Evolutionary conservation across 2,329 filamentous ascomycete species (phyloP).

Genomic region (Talaromyces sp.): DNA sequence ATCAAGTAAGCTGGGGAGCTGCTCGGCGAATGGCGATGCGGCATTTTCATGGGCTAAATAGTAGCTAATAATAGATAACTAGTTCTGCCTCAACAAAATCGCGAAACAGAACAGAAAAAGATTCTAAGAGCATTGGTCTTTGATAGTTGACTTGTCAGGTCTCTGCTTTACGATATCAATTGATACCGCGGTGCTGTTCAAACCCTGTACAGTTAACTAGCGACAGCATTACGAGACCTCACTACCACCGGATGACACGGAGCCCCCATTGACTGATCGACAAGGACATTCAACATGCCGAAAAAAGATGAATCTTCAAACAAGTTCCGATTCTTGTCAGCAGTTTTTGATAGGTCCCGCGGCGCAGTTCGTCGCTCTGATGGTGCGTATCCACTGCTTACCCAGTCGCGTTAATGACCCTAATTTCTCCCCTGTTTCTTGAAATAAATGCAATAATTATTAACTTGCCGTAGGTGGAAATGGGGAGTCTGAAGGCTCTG

Average conservation of each 20-base stretch:
- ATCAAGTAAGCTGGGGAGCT: background rate
- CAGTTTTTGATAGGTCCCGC: background rate
- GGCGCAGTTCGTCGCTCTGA: background rate
- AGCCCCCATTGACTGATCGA: background rate
- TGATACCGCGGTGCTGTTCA: background rate
- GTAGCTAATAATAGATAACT: background rate
- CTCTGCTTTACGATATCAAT: background rate
- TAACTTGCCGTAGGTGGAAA: background rate
- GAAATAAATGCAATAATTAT: background rate
- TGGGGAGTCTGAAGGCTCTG: background rate
- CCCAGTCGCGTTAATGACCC: background rate
- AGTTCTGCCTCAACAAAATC: background rate
- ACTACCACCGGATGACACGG: background rate
- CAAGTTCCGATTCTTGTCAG: background rate
- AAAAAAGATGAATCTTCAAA: background rate
- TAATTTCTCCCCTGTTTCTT: background rate
- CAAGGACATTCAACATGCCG: background rate
- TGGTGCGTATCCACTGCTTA: background rate
- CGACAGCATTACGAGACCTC: background rate
- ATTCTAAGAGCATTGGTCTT: background rate
- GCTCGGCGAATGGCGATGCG: background rate
- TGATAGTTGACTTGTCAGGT: background rate
- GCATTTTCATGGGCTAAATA: background rate
- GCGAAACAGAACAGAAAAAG: background rate
- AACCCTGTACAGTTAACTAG: background rate